A percentile compares a stretch with the other conserved stretches of the same genome.
Conservation (phyloP, 768 basidiomycete genomes). For the Clathrus columnatus region DNA sequence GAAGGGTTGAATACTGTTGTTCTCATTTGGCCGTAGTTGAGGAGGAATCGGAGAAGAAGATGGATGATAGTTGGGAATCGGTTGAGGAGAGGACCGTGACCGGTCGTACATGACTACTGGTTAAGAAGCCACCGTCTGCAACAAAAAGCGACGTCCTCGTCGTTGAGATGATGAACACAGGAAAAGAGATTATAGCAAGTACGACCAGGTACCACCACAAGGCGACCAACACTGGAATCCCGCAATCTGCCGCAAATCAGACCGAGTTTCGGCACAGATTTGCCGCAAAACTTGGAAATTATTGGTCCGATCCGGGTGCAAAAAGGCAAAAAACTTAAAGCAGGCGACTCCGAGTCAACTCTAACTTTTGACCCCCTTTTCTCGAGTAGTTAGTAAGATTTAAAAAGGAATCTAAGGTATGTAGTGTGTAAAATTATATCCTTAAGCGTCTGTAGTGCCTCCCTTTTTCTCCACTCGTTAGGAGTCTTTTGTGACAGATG, state of each 20-base stretch:
- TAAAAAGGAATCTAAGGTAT: too few relatives aligned
- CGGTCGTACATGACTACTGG: conserved; percentile 1
- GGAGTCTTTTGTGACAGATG: background rate
- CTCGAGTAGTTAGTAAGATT: background rate
- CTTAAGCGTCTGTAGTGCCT: too few relatives aligned
- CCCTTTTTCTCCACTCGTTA: background rate
- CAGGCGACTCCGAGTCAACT: too few relatives aligned
- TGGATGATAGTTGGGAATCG: background rate
- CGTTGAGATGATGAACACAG: conserved; percentile 1
- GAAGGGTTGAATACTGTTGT: background rate
- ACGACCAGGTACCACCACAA: background rate
- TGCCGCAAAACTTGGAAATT: background rate
- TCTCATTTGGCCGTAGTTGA: background rate
- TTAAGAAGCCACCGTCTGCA: background rate
- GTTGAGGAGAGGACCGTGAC: conserved; percentile 1
- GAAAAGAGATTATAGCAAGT: background rate
- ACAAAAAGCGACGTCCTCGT: background rate
- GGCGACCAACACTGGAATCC: background rate
- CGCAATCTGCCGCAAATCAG: conserved; percentile 3
- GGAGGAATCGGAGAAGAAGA: background rate
- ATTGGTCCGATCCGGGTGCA: background rate
- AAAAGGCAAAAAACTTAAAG: too few relatives aligned
- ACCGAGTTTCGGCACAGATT: background rate
- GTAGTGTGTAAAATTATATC: too few relatives aligned
- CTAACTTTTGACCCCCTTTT: background rate